Evolutionary conservation across 768 basidiomycete genomes (phyloP), one percentile per base, ranked within the genome.

Genomic region (Baorangia bicolor): DNA sequence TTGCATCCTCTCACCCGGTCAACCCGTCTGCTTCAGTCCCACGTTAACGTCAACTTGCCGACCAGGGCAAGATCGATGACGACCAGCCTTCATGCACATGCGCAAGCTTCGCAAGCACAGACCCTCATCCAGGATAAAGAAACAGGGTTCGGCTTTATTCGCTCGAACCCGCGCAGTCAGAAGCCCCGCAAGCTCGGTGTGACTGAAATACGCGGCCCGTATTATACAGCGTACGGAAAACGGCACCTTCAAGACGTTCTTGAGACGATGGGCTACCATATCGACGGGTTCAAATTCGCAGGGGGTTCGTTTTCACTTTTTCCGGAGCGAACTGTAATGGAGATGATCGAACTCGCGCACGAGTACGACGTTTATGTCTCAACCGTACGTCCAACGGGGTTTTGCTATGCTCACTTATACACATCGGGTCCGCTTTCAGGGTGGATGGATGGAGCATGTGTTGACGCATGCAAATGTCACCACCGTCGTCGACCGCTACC

Each of bases 211-310:
- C 70, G 77, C 14, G 76, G 77, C 12, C 75, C 77, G 1, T 79
- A 78, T 57, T 78, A 77, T 51, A 63, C 72, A n/a, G 72, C 74
- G 0, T 76, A 77, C 25, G 75, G 75, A 13, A 64, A 69, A 52
- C 74, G 73, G 3, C 75, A 78, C 57, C 66, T 77, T 18, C 67
- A 77, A 38, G 76, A 79, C 43, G 58, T 77, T 2, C 70, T 77
- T 4, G 65, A 66, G 45, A 73, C 77, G 53, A 76, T 77, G 74
- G 72, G 75, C 8, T 69, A 73, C 42, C 76, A 71, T 56, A 75
- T 77, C 23, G 78, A 80, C 52, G 74, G 77, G 0, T 64, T 79
- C 47, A 78, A 80, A 61, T 78, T 78, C 49, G 77, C 76, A 2
- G 76, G 76, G 6, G 77, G 78, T 13, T 72, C 71, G 0, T 78